Evolutionary conservation across 345 rosid genomes (phyloP), one percentile per base, ranked within the genome.

Genomic region (Dipteronia sinensis): DNA sequence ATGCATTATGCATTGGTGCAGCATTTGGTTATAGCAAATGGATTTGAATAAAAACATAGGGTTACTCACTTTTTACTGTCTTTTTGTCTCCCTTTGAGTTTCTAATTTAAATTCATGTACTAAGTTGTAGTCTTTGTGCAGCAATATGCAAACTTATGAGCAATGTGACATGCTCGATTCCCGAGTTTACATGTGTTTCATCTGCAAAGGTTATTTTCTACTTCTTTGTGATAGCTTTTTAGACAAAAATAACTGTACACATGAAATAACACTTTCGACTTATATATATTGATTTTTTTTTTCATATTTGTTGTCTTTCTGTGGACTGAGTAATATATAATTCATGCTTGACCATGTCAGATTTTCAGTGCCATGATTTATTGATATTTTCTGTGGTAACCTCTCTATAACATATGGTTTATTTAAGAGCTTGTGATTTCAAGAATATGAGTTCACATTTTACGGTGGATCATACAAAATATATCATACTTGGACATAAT

Each of bases 91-190:
- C 31, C 29, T 51, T 51, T 65, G 63, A 29, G 10, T 58, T 63
- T 73, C 17, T 79, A 11, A 34, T 23, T 46, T 22, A 20, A 72
- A 29, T 47, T 66, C 42, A 11, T 75, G 56, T 70, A 66, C 81
- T 81, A 70, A 75, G 66, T 65, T 17, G 11, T 58, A 23, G 61
- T 66, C 49, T 66, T 76, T 81, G 65, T 76, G 85, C 98, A 96
- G 99, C 86, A 81, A 86, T 88, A 10, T 90, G 97, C 97, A 91
- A 87, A 84, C 93, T 90, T 67, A 92, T 96, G 97, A 92, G 90
- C 87, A 78, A 81, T 29, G 80, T 94, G 68, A 84, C 88, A 19
- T 94, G 97, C 79, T 87, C 98, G 15, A 88, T 96, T 82, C 99
- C 99, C 2, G 97, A 91, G 76, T 96, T 96, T 81, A 92, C 99